These are phyloP conservation scores for Tetrahymena thermophila DNA, from an alignment of 73 alveolate genomes.

Conservation along the genomic window DNA sequence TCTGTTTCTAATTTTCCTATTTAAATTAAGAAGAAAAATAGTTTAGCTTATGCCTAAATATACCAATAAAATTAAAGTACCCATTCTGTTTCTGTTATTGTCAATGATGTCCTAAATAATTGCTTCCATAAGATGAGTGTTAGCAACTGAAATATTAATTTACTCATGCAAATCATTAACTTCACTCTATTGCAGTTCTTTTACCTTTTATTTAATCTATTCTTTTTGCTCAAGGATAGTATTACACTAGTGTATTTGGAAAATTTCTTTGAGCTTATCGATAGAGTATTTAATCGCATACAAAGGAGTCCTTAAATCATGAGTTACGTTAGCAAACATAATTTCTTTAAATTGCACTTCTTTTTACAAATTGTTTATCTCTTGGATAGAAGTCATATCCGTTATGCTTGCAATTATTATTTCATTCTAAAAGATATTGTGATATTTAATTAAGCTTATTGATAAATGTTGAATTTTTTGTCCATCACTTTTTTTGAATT, in stretches of 20 bases:
- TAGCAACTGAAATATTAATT: not conserved
- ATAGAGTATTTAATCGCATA: not conserved
- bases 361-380: not conserved
- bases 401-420: not conserved
- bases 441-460: not conserved
- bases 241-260: not conserved
- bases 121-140: conserved; percentile 1
- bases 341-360: not conserved
- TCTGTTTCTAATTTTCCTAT: not conserved
- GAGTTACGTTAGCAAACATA: not conserved
- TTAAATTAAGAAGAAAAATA: not conserved
- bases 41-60: too few species aligned
- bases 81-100: not conserved
- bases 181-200: not conserved
- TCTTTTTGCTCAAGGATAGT: not conserved
- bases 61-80: not conserved
- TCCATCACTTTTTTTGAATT: not conserved
- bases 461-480: not conserved
- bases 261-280: not conserved
- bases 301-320: not conserved
- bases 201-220: not conserved
- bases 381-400: not conserved
- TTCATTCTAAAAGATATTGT: not conserved
- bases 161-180: not conserved
- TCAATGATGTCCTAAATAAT: not conserved